Evolutionary conservation across 2,329 filamentous ascomycete species (phyloP).

Genomic region (Aspergillus sp.): DNA sequence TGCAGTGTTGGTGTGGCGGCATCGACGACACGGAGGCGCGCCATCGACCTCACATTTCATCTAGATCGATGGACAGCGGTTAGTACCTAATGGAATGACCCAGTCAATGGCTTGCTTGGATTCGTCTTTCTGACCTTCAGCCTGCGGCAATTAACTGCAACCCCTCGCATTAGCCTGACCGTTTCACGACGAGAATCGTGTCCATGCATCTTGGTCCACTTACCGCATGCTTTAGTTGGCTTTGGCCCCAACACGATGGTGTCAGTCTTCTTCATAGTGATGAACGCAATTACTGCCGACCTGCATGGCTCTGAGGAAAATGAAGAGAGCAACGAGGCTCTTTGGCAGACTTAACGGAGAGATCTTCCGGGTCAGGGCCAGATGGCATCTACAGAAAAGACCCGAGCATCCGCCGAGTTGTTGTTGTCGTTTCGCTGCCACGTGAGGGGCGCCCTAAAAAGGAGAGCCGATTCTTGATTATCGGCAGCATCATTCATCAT

Average conservation of each 20-base stretch:
- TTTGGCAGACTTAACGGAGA: not conserved
- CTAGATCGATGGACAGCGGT: slow-evolving; percentile 11
- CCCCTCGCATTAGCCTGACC: not conserved
- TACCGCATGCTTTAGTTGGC: slow-evolving; percentile 33
- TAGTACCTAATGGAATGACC: not conserved
- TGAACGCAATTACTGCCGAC: not conserved
- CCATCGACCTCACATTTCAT: slow-evolving; percentile 34
- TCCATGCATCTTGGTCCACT: slow-evolving; percentile 10
- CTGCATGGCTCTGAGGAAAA: not conserved
- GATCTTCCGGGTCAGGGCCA: not conserved
- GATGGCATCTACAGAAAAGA: not conserved
- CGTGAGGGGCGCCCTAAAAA: not conserved
- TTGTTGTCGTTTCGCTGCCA: not conserved
- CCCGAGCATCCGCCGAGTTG: not conserved
- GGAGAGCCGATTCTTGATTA: too few relatives aligned
- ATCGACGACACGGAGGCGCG: slow-evolving; percentile 29
- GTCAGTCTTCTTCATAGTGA: slow-evolving; percentile 21
- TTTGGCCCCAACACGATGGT: slow-evolving; percentile 23
- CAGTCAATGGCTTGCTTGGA: not conserved
- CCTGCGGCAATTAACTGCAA: slow-evolving; percentile 31
- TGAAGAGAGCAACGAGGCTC: not conserved
- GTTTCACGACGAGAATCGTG: not conserved
- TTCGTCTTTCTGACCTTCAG: slow-evolving; percentile 22
- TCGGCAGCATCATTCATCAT: too few relatives aligned
- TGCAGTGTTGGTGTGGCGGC: slow-evolving; percentile 20